Conservation (phyloP, 306 rosid species). For the Rosa chinensis region DNA sequence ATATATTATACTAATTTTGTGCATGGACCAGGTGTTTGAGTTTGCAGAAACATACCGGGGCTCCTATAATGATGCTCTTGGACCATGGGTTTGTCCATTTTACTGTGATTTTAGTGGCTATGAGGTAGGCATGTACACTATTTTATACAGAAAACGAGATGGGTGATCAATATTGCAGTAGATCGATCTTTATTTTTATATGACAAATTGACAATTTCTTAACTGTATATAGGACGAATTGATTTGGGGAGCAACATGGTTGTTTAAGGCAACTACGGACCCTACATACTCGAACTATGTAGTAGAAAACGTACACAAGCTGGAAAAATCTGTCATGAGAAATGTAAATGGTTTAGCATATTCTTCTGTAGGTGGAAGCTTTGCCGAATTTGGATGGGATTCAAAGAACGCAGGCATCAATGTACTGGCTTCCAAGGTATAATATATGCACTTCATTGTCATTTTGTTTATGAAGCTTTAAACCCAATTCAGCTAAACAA, state of each 20-base stretch:
- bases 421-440: constrained; percentile 24
- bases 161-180: not conserved
- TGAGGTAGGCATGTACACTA: not conserved
- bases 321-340: constrained; percentile 1
- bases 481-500: not conserved
- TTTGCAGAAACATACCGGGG: constrained; percentile 30
- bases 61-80: constrained; percentile 30
- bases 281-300: constrained; percentile 20
- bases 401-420: constrained; percentile 29
- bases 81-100: constrained; percentile 30
- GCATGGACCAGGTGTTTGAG: constrained; percentile 22
- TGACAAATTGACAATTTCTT: not conserved
- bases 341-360: constrained; percentile 2
- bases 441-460: not conserved
- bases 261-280: constrained; percentile 24
- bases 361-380: constrained; percentile 7
- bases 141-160: not conserved
- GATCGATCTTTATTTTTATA: not conserved
- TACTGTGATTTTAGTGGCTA: constrained; percentile 31
- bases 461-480: not conserved
- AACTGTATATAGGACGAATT: constrained; percentile 20
- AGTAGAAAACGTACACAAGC: not conserved
- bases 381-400: constrained; percentile 32
- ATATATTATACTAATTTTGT: not conserved
- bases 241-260: constrained; percentile 34